A percentile compares a stretch with the other conserved stretches of the same genome.
phyloP scores from a whole-genome alignment of 768 basidiomycete species.

The Boletus sp. region DNA sequence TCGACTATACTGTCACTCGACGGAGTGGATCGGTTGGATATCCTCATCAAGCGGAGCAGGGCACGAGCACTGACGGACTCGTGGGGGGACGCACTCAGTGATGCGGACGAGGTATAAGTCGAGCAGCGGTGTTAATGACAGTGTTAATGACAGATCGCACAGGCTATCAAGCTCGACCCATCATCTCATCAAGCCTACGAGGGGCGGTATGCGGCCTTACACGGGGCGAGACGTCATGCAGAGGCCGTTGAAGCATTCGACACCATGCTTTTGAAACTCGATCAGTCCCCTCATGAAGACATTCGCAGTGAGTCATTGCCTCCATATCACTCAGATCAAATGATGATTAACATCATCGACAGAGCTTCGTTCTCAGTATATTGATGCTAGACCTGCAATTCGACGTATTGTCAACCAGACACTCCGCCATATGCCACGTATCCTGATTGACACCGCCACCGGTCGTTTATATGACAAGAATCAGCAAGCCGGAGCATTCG shows the following conservation, averaged over 20 bases:
- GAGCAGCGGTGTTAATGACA: too few species aligned
- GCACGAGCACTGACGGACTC: neutral
- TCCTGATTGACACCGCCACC: constrained; percentile 3
- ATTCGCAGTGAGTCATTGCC: neutral
- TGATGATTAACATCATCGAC: neutral
- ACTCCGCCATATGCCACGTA: neutral
- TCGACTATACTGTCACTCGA: neutral
- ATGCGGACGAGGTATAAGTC: constrained; percentile 4
- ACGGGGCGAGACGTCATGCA: too few species aligned
- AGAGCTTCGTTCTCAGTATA: constrained; percentile 3
- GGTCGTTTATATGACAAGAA: constrained; percentile 9
- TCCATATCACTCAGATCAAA: too few species aligned
- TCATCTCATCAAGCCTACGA: too few species aligned
- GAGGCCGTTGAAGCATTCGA: constrained; percentile 1
- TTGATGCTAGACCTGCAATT: constrained; percentile 1
- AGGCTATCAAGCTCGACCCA: neutral
- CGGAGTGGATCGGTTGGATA: neutral
- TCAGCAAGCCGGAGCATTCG: neutral
- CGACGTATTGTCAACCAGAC: neutral
- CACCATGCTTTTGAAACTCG: constrained; percentile 1
- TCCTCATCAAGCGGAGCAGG: constrained; percentile 5
- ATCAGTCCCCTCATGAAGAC: neutral
- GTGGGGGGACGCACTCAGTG: constrained; percentile 1
- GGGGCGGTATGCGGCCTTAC: too few species aligned
- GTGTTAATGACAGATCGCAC: too few species aligned